These are phyloP conservation scores for Passalora sequoiae DNA, from an alignment of 2,329 filamentous ascomycete genomes.

Conservation along the genomic window DNA sequence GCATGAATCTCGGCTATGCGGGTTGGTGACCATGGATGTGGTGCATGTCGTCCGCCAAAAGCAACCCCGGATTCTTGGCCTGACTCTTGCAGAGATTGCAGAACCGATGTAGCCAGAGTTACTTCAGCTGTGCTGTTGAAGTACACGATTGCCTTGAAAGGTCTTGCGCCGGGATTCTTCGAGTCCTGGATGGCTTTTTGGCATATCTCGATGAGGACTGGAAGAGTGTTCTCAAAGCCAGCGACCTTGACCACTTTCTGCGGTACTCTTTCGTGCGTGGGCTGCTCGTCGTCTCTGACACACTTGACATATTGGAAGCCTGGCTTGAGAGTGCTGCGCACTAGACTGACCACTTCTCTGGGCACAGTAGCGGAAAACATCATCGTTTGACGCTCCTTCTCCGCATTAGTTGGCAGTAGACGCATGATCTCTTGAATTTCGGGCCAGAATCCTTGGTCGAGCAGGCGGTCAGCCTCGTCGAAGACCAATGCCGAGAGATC, in stretches of 20 bases:
- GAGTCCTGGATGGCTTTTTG: constrained; percentile 38
- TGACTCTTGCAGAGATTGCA: constrained; percentile 45
- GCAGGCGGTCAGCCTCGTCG: constrained; percentile 63
- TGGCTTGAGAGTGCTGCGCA: constrained; percentile 70
- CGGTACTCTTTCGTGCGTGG: constrained; percentile 78
- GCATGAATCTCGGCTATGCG: constrained; percentile 67
- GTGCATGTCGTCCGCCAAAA: constrained; percentile 4
- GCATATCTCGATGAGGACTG: constrained; percentile 71
- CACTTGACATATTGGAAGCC: constrained; percentile 87
- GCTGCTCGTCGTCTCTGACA: constrained; percentile 72
- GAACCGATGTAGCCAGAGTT: constrained; percentile 56
- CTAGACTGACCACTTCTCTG: constrained; percentile 72
- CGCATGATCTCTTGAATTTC: constrained; percentile 46
- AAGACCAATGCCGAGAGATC: constrained; percentile 56
- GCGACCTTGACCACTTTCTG: constrained; percentile 66
- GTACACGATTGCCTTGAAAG: constrained; percentile 97
- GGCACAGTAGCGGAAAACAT: constrained; percentile 95
- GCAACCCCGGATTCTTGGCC: constrained; percentile 27
- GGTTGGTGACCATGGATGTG: constrained; percentile 32
- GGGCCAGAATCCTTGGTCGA: constrained; percentile 53
- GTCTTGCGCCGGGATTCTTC: constrained; percentile 41
- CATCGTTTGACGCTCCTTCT: constrained; percentile 76
- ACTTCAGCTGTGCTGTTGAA: constrained; percentile 74
- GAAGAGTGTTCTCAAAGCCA: constrained; percentile 70
- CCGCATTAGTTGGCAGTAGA: constrained; percentile 55